These are phyloP conservation scores for Bromus sterilis DNA, from an alignment of 176 grass and related monocot genomes.

Conservation along the genomic window DNA sequence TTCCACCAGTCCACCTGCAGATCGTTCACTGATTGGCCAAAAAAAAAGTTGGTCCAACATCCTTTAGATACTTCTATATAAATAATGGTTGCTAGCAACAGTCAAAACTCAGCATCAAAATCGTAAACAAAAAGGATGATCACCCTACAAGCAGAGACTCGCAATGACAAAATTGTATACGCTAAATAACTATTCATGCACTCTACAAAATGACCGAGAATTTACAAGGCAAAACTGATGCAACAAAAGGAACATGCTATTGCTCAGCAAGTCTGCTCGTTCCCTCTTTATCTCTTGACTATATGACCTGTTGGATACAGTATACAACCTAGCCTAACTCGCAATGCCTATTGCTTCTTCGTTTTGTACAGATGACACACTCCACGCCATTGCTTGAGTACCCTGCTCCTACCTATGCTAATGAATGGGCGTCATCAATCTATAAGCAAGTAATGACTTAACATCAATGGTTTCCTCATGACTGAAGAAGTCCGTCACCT, in stretches of 20 bases:
- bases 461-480: constrained; percentile 27
- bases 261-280: neutral
- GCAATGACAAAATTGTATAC: neutral
- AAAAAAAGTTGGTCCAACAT: too few species aligned
- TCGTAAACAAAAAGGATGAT: neutral
- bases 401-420: constrained; percentile 13
- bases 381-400: neutral
- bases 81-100: neutral
- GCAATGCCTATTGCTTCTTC: neutral
- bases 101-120: neutral
- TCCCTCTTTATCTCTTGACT: neutral
- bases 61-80: too few species aligned
- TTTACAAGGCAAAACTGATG: constrained; percentile 20
- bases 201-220: constrained; percentile 1
- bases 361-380: constrained; percentile 28
- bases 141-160: neutral
- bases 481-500: constrained; percentile 85
- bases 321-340: constrained; percentile 28
- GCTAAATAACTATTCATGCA: constrained; percentile 8
- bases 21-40: too few species aligned
- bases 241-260: neutral
- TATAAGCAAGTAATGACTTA: constrained; percentile 8
- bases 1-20: too few species aligned
- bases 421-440: neutral
- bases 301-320: constrained; percentile 1